Evolutionary conservation across 441 rosid genomes (phyloP).

Genomic region (Erodium trifolium): DNA sequence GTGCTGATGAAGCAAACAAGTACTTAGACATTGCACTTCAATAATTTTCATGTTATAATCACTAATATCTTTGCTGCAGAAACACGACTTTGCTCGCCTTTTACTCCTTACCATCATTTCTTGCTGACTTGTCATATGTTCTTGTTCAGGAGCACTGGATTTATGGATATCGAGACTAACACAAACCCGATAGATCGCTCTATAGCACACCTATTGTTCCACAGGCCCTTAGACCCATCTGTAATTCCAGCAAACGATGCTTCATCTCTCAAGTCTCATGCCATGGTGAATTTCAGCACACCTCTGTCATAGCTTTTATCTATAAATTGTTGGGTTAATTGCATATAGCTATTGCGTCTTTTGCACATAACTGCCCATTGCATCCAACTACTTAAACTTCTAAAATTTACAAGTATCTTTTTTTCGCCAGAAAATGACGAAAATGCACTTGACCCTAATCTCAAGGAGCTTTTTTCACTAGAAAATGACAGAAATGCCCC

Average conservation of each 20-base stretch:
- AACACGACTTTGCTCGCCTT: not conserved
- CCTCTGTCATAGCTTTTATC: not conserved
- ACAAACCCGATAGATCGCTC: conserved; percentile 92
- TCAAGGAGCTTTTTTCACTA: too few species aligned
- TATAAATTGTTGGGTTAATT: conserved; percentile 5
- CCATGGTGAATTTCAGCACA: conserved; percentile 33
- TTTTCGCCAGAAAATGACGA: too few species aligned
- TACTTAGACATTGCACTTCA: conserved; percentile 23
- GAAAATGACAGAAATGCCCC: too few species aligned
- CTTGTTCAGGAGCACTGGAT: conserved; percentile 47
- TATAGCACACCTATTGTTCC: conserved; percentile 82
- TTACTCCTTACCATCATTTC: too few species aligned
- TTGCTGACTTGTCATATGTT: conserved; percentile 2
- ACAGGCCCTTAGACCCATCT: conserved; percentile 63
- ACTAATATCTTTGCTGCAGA: not conserved
- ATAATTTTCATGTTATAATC: not conserved
- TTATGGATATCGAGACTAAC: conserved; percentile 70
- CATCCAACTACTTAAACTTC: too few species aligned
- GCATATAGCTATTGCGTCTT: too few species aligned
- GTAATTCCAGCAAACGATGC: conserved; percentile 28
- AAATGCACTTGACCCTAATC: too few species aligned
- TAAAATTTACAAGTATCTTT: too few species aligned
- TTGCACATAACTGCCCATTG: too few species aligned
- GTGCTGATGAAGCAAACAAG: conserved; percentile 52
- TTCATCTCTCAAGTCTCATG: conserved; percentile 34